Evolutionary conservation across 1,284 basidiomycete genomes (phyloP).

Genomic region (Xerocomus cyaneibrunnescens): DNA sequence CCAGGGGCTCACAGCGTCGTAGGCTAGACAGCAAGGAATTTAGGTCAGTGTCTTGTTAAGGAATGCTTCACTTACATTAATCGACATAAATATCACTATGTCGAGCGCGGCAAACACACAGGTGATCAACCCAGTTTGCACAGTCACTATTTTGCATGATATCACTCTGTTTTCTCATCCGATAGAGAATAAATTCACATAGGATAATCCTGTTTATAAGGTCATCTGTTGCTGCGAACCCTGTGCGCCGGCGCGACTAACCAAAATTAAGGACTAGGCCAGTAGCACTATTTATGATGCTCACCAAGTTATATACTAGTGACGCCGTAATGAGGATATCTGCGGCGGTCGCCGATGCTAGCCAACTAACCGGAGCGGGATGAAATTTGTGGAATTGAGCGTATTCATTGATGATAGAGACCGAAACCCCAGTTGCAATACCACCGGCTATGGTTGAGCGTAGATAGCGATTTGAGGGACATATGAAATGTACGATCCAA

Average conservation of each 20-base stretch:
- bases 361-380: slow-evolving; percentile 47
- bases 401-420: slow-evolving; percentile 21
- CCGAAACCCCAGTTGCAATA: slow-evolving; percentile 41
- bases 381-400: slow-evolving; percentile 22
- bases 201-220: slow-evolving; percentile 17
- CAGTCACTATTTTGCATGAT: not conserved
- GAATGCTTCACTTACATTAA: no score
- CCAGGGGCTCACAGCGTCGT: no score
- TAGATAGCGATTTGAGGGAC: not conserved
- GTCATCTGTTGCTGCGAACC: slow-evolving; percentile 15
- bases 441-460: slow-evolving; percentile 40
- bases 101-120: no score
- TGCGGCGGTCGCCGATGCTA: slow-evolving; percentile 44
- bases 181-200: slow-evolving; percentile 1
- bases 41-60: no score
- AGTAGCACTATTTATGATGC: slow-evolving; percentile 7
- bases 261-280: not conserved
- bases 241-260: slow-evolving; percentile 19
- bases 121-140: no score
- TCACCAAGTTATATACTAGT: slow-evolving; percentile 45
- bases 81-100: no score
- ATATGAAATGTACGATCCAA: not conserved
- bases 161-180: not conserved
- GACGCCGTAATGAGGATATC: slow-evolving; percentile 48
- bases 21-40: no score